Evolutionary conservation across 164 flowering plant genomes (phyloP).

Genomic region (Pachysandra terminalis): DNA sequence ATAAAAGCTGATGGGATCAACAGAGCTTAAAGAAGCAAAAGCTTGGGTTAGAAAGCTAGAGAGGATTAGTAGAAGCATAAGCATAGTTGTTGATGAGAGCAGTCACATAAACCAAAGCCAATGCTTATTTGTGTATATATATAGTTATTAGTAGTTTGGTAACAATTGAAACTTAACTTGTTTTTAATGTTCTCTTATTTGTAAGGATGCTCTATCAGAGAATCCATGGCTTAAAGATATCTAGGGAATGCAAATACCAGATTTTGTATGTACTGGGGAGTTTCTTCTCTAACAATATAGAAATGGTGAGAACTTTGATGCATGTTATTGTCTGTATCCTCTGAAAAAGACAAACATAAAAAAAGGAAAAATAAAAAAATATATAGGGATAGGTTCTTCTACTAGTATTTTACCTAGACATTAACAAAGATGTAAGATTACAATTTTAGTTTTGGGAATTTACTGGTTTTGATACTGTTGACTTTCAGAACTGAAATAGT

Average conservation of each 20-base stretch:
- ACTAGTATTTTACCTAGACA: neutral
- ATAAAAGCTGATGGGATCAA: conserved; percentile 24
- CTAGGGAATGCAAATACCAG: conserved; percentile 3
- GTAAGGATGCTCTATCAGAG: neutral
- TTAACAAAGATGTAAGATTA: neutral
- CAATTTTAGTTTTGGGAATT: neutral
- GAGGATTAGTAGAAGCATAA: conserved; percentile 21
- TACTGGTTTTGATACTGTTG: neutral
- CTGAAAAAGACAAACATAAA: neutral
- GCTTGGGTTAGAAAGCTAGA: conserved; percentile 18
- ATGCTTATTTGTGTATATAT: conserved; percentile 1
- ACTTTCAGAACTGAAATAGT: neutral
- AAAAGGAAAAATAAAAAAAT: no score
- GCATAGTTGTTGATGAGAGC: conserved; percentile 21
- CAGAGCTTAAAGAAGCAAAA: conserved; percentile 13
- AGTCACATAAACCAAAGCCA: neutral
- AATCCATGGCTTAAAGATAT: conserved; percentile 7
- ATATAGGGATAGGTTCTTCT: neutral
- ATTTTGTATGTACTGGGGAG: conserved; percentile 8
- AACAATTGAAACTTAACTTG: conserved; percentile 11
- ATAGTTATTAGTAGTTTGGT: neutral
- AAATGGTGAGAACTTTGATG: conserved; percentile 2
- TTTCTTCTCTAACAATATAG: neutral
- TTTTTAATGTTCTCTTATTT: neutral
- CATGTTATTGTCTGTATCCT: conserved; percentile 17